These are phyloP conservation scores for Lindgomyces ingoldianus DNA, from an alignment of 495 filamentous ascomycete genomes.

Conservation along the genomic window DNA sequence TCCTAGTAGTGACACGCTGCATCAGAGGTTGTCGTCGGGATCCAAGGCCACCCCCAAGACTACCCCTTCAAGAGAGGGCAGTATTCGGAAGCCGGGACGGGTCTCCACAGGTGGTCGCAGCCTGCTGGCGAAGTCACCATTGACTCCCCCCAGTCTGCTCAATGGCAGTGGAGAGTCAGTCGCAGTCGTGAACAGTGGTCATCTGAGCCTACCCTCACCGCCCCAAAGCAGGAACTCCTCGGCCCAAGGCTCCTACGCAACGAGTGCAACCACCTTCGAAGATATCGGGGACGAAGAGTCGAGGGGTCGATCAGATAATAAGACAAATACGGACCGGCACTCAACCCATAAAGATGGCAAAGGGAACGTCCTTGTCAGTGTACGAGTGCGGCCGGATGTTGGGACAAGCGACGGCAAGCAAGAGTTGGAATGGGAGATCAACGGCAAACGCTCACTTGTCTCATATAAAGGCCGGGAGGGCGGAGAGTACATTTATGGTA, in stretches of 20 bases:
- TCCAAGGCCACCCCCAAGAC: slow-evolving; percentile 13
- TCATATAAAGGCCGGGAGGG: slow-evolving; percentile 84
- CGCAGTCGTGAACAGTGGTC: slow-evolving; percentile 57
- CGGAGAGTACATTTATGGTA: slow-evolving; percentile 91
- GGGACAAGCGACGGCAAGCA: slow-evolving; percentile 60
- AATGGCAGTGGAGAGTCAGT: slow-evolving; percentile 77
- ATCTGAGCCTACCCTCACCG: slow-evolving; percentile 73
- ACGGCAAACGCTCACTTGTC: slow-evolving; percentile 78
- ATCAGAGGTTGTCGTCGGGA: slow-evolving; percentile 39
- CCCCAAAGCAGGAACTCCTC: slow-evolving; percentile 86
- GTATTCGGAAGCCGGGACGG: slow-evolving; percentile 34
- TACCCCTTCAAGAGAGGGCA: slow-evolving; percentile 45
- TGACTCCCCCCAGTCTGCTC: slow-evolving; percentile 64
- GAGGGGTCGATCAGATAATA: slow-evolving; percentile 49
- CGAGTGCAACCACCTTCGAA: slow-evolving; percentile 84
- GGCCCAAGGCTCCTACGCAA: slow-evolving; percentile 85
- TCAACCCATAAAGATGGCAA: slow-evolving; percentile 60
- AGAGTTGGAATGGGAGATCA: slow-evolving; percentile 89
- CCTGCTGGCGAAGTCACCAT: slow-evolving; percentile 33
- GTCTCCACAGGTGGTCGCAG: slow-evolving; percentile 26
- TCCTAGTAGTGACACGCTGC: slow-evolving; percentile 16
- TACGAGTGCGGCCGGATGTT: slow-evolving; percentile 84
- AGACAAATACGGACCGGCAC: slow-evolving; percentile 42
- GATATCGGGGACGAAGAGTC: slow-evolving; percentile 59
- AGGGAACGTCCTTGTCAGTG: slow-evolving; percentile 95